phyloP scores from a whole-genome alignment of 495 filamentous ascomycete genomes.

The Neurospora sp. region DNA sequence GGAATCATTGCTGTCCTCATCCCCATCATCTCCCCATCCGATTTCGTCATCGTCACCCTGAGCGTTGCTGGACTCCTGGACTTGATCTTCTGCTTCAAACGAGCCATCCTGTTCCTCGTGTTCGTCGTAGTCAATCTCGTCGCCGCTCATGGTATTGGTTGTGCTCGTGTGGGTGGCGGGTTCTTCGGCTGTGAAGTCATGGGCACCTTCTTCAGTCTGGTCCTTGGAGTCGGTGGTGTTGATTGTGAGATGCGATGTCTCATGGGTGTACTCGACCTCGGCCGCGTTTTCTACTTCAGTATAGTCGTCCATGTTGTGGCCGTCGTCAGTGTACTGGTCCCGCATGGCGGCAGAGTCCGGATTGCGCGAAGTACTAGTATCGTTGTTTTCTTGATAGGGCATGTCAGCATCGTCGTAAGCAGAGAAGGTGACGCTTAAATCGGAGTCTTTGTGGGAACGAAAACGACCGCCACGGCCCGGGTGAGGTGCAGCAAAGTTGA shows the following conservation, averaged over 20 bases:
- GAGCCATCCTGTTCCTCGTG: conserved; percentile 16
- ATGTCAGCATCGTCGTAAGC: conserved; percentile 11
- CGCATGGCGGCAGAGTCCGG: not conserved
- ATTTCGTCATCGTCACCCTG: conserved; percentile 29
- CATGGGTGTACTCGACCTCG: not conserved
- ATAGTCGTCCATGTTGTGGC: not conserved
- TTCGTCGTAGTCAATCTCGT: conserved; percentile 41
- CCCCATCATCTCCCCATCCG: conserved; percentile 34
- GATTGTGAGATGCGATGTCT: conserved; percentile 1
- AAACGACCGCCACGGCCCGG: not conserved
- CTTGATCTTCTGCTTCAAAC: conserved; percentile 2
- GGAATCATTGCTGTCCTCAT: conserved; percentile 13
- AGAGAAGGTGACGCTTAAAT: conserved; percentile 8
- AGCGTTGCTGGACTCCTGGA: conserved; percentile 3
- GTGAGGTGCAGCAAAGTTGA: conserved; percentile 3
- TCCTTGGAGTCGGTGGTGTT: conserved; percentile 7
- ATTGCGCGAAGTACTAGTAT: conserved; percentile 6
- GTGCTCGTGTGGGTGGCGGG: conserved; percentile 24
- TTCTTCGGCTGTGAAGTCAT: conserved; percentile 1
- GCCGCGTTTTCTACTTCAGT: not conserved
- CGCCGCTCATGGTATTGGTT: conserved; percentile 32
- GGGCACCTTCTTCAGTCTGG: not conserved
- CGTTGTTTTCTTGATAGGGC: conserved; percentile 10
- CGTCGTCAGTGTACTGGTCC: conserved; percentile 7
- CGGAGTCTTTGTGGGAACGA: conserved; percentile 5